These are phyloP conservation scores for Gentiana dahurica DNA, from an alignment of 257 asterid species.

Conservation along the genomic window DNA sequence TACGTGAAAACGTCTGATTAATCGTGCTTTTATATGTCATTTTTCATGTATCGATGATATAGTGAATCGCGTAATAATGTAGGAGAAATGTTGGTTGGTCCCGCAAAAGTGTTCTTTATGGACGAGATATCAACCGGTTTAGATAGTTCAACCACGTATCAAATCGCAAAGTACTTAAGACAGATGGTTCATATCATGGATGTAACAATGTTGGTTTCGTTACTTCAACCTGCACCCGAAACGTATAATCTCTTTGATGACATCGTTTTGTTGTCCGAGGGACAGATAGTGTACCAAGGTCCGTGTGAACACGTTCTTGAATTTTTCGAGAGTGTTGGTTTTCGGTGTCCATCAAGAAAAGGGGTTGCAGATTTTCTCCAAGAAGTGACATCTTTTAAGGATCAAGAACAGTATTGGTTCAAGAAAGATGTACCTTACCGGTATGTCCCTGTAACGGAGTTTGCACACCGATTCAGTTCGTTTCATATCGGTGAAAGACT, in stretches of 20 bases:
- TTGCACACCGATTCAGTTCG: conserved; percentile 49
- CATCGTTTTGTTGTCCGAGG: conserved; percentile 74
- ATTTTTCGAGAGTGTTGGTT: conserved; percentile 81
- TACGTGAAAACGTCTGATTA: conserved; percentile 1
- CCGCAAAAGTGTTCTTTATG: conserved; percentile 92
- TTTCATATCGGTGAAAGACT: conserved; percentile 66
- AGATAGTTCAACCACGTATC: conserved; percentile 92
- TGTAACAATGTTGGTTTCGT: conserved; percentile 81
- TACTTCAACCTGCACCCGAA: conserved; percentile 96
- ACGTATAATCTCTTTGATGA: conserved; percentile 87
- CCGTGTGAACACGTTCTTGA: conserved; percentile 77
- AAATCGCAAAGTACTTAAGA: conserved; percentile 69
- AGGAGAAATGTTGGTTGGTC: conserved; percentile 98
- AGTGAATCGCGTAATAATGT: conserved; percentile 6
- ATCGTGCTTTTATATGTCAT: no score
- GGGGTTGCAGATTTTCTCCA: conserved; percentile 93
- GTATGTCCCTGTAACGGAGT: conserved; percentile 53
- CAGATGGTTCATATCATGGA: conserved; percentile 95
- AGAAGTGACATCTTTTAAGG: conserved; percentile 86
- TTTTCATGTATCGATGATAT: neutral
- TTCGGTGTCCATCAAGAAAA: conserved; percentile 86
- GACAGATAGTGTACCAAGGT: conserved; percentile 74
- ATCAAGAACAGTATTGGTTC: conserved; percentile 90
- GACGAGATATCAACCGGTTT: conserved; percentile 98
- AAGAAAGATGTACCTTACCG: conserved; percentile 53